Evolutionary conservation across 192 early-diverging fungal genomes (phyloP).

Genomic region (Umbelopsis ramanniana): DNA sequence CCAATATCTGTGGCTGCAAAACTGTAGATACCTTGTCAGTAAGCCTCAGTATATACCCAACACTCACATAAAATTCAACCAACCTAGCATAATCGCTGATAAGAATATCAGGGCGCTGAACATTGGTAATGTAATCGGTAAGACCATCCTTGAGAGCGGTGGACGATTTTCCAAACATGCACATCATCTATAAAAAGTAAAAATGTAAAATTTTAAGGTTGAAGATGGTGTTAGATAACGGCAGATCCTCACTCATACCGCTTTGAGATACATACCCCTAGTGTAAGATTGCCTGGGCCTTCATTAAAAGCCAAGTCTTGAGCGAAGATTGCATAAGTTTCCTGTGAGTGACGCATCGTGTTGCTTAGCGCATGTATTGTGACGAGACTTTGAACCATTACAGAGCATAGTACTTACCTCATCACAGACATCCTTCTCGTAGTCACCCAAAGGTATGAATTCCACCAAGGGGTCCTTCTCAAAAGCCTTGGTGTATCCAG

Average conservation of each 20-base stretch:
- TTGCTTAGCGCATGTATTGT: background rate
- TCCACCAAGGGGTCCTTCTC: background rate
- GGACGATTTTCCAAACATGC: constrained; percentile 9
- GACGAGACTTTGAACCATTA: too few relatives aligned
- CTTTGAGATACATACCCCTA: background rate
- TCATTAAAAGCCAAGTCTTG: constrained; percentile 14
- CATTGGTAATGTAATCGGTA: constrained; percentile 1
- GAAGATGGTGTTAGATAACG: background rate
- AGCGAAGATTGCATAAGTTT: background rate
- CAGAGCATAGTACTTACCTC: background rate
- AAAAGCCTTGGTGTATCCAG: background rate
- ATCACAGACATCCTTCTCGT: constrained; percentile 8
- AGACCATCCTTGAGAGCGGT: constrained; percentile 3
- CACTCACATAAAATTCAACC: background rate
- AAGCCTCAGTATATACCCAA: background rate
- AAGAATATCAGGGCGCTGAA: constrained; percentile 3
- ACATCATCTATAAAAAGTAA: background rate
- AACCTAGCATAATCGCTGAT: constrained; percentile 19
- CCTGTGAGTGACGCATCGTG: background rate
- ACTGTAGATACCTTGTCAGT: background rate
- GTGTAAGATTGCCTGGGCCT: constrained; percentile 4
- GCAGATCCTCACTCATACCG: too few relatives aligned
- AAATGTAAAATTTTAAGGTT: background rate
- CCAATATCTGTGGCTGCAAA: constrained; percentile 17
- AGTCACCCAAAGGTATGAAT: constrained; percentile 1